Conservation (phyloP, 148 eudicot species). For the Agrostemma githago region DNA sequence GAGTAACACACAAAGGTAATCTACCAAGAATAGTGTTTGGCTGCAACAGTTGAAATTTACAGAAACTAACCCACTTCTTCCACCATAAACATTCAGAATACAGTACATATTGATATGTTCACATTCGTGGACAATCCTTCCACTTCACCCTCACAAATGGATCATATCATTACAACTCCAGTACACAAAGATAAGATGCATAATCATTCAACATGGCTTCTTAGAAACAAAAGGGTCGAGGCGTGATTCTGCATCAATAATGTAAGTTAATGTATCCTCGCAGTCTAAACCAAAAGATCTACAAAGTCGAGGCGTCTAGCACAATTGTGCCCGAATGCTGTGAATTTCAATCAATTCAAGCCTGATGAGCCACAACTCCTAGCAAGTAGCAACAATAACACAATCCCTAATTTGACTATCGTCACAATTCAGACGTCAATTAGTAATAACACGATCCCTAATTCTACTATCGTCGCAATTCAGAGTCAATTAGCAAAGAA, state of each 20-base stretch:
- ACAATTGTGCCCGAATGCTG: background rate
- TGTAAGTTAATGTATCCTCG: background rate
- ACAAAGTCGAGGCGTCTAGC: background rate
- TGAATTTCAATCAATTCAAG: background rate
- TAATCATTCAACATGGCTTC: background rate
- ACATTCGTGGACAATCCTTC: background rate
- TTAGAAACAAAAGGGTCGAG: background rate
- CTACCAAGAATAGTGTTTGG: background rate
- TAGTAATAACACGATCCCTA: background rate
- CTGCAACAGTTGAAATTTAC: background rate
- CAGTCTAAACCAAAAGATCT: background rate
- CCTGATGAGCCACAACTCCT: background rate
- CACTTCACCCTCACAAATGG: background rate
- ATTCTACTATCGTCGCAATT: background rate
- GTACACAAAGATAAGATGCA: background rate
- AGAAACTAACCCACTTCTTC: background rate
- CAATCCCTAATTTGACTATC: background rate
- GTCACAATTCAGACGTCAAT: background rate
- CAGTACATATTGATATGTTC: background rate
- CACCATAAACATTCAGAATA: background rate
- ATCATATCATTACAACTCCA: background rate
- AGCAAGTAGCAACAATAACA: too few relatives aligned
- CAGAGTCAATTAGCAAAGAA: background rate
- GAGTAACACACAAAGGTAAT: background rate
- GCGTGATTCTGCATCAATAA: background rate